These are phyloP conservation scores for Phytophthora lateralis DNA, from an alignment of 352 stramenopile genomes.

Conservation along the genomic window DNA sequence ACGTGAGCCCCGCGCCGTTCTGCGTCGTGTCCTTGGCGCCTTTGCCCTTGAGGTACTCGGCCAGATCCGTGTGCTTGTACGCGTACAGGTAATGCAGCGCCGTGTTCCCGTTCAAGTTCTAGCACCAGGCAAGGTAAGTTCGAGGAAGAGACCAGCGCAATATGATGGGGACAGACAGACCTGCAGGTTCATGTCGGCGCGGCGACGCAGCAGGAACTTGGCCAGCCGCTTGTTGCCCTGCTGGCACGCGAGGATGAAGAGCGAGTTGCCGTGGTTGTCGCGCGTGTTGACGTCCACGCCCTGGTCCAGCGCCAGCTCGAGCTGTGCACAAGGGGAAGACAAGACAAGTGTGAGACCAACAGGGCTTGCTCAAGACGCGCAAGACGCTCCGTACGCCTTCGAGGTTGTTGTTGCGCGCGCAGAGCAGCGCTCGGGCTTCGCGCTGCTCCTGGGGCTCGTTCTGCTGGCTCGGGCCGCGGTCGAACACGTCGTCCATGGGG, in stretches of 20 bases:
- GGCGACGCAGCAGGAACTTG: conserved; percentile 94
- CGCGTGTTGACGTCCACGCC: conserved; percentile 89
- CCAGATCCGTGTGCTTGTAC: conserved; percentile 92
- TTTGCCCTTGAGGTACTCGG: conserved; percentile 94
- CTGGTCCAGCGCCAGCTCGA: conserved; percentile 90
- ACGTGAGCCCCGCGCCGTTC: conserved; percentile 92
- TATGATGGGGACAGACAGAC: not conserved
- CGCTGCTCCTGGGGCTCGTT: conserved; percentile 51
- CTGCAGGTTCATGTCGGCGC: conserved; percentile 91
- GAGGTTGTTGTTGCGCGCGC: conserved; percentile 82
- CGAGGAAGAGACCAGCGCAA: not conserved
- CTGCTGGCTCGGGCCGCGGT: conserved; percentile 34
- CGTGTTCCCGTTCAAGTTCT: conserved; percentile 96
- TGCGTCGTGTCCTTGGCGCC: conserved; percentile 92
- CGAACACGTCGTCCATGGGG: conserved; percentile 46
- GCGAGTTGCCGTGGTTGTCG: conserved; percentile 95
- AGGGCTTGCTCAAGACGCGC: not conserved
- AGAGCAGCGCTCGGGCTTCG: conserved; percentile 61
- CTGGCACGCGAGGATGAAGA: conserved; percentile 95
- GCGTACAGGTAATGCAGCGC: conserved; percentile 95
- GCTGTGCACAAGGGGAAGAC: conserved; percentile 33
- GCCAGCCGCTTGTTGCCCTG: conserved; percentile 95
- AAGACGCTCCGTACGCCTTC: conserved; percentile 51
- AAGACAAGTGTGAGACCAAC: conserved; percentile 12
- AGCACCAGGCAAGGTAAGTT: not conserved